A percentile compares a stretch with the other conserved stretches of the same genome.
Conservation (phyloP, 257 asterid genomes). For the Scutellaria barbata region DNA sequence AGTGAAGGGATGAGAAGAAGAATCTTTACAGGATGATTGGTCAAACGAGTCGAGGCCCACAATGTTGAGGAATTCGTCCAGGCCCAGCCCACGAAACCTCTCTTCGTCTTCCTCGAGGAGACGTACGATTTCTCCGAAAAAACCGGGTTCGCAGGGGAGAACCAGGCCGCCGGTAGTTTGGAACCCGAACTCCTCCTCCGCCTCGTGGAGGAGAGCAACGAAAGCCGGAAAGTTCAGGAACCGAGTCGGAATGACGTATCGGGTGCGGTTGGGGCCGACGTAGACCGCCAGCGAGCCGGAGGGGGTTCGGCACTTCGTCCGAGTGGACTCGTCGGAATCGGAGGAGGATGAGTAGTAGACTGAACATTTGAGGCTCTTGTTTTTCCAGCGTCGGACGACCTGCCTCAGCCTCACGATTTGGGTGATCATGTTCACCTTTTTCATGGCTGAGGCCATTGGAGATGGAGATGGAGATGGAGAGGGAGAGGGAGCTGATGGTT, state of each 20-base stretch:
- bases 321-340: slow-evolving; percentile 38
- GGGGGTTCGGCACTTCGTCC: slow-evolving; percentile 46
- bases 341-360: slow-evolving; percentile 39
- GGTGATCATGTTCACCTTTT: slow-evolving; percentile 51
- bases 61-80: slow-evolving; percentile 51
- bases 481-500: slow-evolving; percentile 22
- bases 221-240: slow-evolving; percentile 62
- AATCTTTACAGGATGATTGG: slow-evolving; percentile 51
- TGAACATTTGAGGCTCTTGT: slow-evolving; percentile 47
- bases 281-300: slow-evolving; percentile 65
- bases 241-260: slow-evolving; percentile 74
- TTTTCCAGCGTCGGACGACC: slow-evolving; percentile 60
- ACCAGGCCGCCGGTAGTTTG: slow-evolving; percentile 57
- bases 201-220: slow-evolving; percentile 53
- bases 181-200: slow-evolving; percentile 78
- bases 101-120: slow-evolving; percentile 57
- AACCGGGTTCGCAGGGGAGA: slow-evolving; percentile 59
- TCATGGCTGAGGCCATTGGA: slow-evolving; percentile 38
- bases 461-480: slow-evolving; percentile 1
- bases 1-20: slow-evolving; percentile 39
- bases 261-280: slow-evolving; percentile 50
- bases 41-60: slow-evolving; percentile 39
- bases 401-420: slow-evolving; percentile 61
- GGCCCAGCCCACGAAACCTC: slow-evolving; percentile 41
- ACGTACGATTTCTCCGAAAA: slow-evolving; percentile 46